A percentile compares a stretch with the other conserved stretches of the same genome.
These are phyloP conservation scores for Dictyostelium firmibasis DNA, from an alignment of 78 protist genomes.

Conservation along the genomic window DNA sequence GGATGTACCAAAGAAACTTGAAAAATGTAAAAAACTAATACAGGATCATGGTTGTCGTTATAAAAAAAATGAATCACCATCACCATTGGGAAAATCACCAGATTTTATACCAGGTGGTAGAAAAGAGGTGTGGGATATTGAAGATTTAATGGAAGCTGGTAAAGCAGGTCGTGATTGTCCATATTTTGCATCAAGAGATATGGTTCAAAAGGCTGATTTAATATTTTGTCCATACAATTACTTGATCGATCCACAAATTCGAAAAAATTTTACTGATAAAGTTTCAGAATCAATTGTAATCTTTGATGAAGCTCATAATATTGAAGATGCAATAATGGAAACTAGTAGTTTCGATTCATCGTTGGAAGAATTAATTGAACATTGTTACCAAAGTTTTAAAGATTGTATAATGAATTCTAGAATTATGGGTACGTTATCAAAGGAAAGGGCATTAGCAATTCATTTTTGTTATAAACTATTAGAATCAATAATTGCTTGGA, in stretches of 20 bases:
- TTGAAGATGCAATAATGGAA: constrained; percentile 61
- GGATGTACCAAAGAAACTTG: not conserved
- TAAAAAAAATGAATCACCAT: not conserved
- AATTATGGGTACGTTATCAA: too few relatives aligned
- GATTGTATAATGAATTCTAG: not conserved
- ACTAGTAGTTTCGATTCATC: constrained; percentile 45
- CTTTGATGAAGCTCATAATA: constrained; percentile 94
- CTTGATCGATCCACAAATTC: constrained; percentile 86
- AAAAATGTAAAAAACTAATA: constrained; percentile 15
- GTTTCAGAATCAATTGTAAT: constrained; percentile 77
- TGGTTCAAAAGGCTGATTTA: constrained; percentile 81
- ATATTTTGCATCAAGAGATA: constrained; percentile 85
- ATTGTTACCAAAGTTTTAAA: not conserved
- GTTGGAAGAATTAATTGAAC: constrained; percentile 2
- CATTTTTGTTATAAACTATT: not conserved
- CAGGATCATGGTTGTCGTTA: constrained; percentile 9
- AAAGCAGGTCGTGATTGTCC: constrained; percentile 89
- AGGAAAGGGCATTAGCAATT: not conserved
- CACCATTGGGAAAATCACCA: not conserved
- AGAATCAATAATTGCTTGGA: constrained; percentile 6
- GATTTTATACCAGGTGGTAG: not conserved
- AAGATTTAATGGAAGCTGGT: constrained; percentile 88
- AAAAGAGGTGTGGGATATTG: constrained; percentile 84
- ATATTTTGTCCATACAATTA: constrained; percentile 99
- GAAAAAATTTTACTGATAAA: constrained; percentile 10